Percentiles rank a stretch among this genome's conserved stretches.
Conservation (phyloP, 148 eudicot species). For the Rhododendron kiyosumense region DNA sequence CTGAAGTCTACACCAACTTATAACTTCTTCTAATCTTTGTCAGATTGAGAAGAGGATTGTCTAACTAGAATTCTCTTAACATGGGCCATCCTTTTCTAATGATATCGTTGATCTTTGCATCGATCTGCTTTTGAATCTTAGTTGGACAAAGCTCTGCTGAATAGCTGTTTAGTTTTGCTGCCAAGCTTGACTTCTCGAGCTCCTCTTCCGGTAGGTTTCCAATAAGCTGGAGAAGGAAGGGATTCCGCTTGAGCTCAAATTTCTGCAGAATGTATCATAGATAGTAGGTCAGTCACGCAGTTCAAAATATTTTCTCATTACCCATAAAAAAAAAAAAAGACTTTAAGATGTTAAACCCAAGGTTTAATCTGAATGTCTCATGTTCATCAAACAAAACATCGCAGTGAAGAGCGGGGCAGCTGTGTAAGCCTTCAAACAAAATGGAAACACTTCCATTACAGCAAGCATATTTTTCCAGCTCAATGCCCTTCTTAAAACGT, state of each 20-base stretch:
- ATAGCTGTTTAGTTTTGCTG: constrained; percentile 81
- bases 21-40: background rate
- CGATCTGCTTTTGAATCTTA: constrained; percentile 58
- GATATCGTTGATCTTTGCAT: constrained; percentile 73
- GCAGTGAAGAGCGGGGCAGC: background rate
- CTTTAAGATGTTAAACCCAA: background rate
- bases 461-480: background rate
- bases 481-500: background rate
- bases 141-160: constrained; percentile 91
- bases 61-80: constrained; percentile 52
- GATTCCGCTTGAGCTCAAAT: constrained; percentile 85
- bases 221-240: constrained; percentile 85
- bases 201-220: constrained; percentile 92
- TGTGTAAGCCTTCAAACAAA: background rate
- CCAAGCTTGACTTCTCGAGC: constrained; percentile 77
- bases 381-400: background rate
- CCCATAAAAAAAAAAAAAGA: background rate
- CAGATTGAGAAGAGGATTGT: background rate
- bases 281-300: background rate
- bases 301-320: background rate
- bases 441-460: background rate
- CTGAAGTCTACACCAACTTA: background rate
- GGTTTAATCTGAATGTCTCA: background rate
- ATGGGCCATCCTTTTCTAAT: constrained; percentile 90
- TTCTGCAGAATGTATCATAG: constrained; percentile 41